Evolutionary conservation across 805 yeast genomes (phyloP).

Genomic region (Wickerhamiella azymoides): DNA sequence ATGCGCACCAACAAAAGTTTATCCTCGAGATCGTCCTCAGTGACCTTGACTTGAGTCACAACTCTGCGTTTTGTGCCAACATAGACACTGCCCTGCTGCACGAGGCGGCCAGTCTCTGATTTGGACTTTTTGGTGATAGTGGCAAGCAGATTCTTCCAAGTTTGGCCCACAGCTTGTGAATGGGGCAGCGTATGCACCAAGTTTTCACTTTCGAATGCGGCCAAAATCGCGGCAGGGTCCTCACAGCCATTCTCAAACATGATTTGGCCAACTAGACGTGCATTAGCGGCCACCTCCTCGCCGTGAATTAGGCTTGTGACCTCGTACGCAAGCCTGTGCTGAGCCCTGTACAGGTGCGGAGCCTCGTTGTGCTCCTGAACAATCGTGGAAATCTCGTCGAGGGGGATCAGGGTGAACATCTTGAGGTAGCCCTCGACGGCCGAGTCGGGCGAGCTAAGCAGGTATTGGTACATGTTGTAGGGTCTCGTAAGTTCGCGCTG

Average conservation of each 20-base stretch:
- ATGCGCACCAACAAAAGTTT: constrained; percentile 48
- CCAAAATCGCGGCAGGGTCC: constrained; percentile 32
- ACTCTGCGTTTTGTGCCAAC: constrained; percentile 44
- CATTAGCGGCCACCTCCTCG: constrained; percentile 52
- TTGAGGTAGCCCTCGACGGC: constrained; percentile 57
- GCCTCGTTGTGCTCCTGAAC: constrained; percentile 38
- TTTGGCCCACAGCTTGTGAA: constrained; percentile 27
- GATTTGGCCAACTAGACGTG: constrained; percentile 52
- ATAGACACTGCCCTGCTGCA: constrained; percentile 62
- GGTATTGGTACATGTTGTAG: constrained; percentile 72
- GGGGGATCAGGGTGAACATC: constrained; percentile 67
- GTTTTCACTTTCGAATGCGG: constrained; percentile 45
- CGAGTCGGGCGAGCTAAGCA: constrained; percentile 51
- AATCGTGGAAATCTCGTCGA: constrained; percentile 40
- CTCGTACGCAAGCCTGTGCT: constrained; percentile 64
- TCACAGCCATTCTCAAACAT: constrained; percentile 45
- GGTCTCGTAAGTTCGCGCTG: constrained; percentile 63
- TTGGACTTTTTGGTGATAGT: constrained; percentile 29
- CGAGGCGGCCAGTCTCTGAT: constrained; percentile 45
- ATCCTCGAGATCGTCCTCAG: constrained; percentile 40
- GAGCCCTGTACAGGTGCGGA: constrained; percentile 61
- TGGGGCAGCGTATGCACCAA: constrained; percentile 32
- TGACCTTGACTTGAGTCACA: constrained; percentile 36
- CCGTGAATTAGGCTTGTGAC: constrained; percentile 85
- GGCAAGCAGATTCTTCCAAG: constrained; percentile 41